These are phyloP conservation scores for Xylaria cubensis DNA, from an alignment of 495 filamentous ascomycete genomes.

Conservation along the genomic window DNA sequence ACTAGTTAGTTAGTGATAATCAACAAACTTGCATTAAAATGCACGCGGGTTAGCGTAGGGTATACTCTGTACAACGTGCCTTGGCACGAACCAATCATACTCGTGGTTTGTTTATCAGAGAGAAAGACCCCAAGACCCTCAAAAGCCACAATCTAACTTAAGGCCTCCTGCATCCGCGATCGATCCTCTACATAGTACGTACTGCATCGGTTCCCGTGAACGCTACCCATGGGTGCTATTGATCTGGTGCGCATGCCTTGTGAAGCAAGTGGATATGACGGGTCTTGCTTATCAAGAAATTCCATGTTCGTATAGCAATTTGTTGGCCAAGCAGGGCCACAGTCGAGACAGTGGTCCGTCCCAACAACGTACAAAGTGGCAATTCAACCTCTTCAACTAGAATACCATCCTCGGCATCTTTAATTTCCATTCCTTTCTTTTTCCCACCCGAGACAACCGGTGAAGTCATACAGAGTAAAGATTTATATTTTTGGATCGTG, in stretches of 20 bases:
- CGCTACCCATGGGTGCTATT: background rate
- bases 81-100: constrained; percentile 3
- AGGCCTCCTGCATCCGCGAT: background rate
- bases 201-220: background rate
- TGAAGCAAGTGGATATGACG: background rate
- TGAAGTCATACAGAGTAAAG: background rate
- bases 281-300: background rate
- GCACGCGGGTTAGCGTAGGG: background rate
- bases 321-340: background rate
- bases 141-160: background rate
- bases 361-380: background rate
- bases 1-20: background rate
- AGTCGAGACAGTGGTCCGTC: background rate
- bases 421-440: background rate
- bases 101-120: background rate
- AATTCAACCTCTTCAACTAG: background rate
- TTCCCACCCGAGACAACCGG: background rate
- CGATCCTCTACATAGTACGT: background rate
- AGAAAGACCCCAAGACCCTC: background rate
- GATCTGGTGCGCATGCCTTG: background rate
- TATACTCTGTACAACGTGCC: background rate
- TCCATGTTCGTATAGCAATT: background rate
- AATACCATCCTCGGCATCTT: background rate
- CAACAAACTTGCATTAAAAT: constrained; percentile 3
- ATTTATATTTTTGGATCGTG: background rate